Percentiles rank a stretch among this genome's conserved stretches.
Evolutionary conservation across 768 basidiomycete genomes (phyloP).

Genomic region (Rhodosporidiobolus sp.): DNA sequence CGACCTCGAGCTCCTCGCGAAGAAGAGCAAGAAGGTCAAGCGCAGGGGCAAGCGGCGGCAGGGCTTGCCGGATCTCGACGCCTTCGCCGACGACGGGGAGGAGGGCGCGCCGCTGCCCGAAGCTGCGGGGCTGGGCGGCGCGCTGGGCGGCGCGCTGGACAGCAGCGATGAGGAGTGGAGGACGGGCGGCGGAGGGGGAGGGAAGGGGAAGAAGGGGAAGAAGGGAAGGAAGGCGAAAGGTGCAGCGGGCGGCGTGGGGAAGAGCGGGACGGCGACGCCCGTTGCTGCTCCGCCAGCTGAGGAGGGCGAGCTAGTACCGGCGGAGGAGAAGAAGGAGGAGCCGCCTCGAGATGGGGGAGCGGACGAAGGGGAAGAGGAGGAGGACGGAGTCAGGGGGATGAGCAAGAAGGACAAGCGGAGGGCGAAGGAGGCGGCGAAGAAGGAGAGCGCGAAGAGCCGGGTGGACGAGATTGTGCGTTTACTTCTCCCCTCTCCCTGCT

Average conservation of each 20-base stretch:
- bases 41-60: slow-evolving; percentile 21
- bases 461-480: neutral
- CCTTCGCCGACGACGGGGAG: neutral
- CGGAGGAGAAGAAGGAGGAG: slow-evolving; percentile 9
- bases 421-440: slow-evolving; percentile 60
- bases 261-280: slow-evolving; percentile 16
- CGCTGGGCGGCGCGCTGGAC: neutral
- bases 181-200: neutral
- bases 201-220: slow-evolving; percentile 52
- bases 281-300: slow-evolving; percentile 28
- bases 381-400: slow-evolving; percentile 44
- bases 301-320: neutral
- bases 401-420: slow-evolving; percentile 81
- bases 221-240: slow-evolving; percentile 56
- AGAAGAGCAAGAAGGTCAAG: slow-evolving; percentile 28
- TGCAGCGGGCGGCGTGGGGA: slow-evolving; percentile 34
- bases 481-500: neutral
- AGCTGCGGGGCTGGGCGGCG: neutral
- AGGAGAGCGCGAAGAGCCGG: neutral
- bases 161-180: slow-evolving; percentile 8
- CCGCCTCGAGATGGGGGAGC: slow-evolving; percentile 5
- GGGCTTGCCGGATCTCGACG: neutral
- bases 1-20: neutral
- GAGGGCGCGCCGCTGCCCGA: neutral
- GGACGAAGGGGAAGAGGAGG: neutral